Evolutionary conservation across 2,329 filamentous ascomycete species (phyloP).

Genomic region (Ascochyta clinopodiicola): DNA sequence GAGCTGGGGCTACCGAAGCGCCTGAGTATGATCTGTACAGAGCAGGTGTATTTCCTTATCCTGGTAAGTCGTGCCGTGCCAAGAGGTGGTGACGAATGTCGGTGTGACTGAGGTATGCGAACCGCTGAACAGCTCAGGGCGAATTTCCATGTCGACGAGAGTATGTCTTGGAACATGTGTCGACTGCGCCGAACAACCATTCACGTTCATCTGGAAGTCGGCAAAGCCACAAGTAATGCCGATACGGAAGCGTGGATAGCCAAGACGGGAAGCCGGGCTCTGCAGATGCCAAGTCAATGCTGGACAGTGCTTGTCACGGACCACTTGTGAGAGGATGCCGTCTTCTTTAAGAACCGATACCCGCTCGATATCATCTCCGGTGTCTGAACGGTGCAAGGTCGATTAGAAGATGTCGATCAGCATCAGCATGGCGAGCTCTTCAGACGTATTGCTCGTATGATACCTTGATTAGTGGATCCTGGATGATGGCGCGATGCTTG

Average conservation of each 20-base stretch:
- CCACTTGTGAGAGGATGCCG: not conserved
- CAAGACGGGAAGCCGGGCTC: constrained; percentile 2
- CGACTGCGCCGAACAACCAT: constrained; percentile 23
- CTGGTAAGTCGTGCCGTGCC: constrained; percentile 2
- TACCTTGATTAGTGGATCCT: too few species aligned
- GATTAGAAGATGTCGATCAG: too few species aligned
- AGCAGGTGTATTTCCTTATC: not conserved
- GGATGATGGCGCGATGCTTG: too few species aligned
- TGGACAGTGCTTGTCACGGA: not conserved
- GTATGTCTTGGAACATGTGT: constrained; percentile 9
- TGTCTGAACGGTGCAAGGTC: too few species aligned
- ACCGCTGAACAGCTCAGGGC: not conserved
- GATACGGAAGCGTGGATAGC: not conserved
- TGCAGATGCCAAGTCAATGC: not conserved
- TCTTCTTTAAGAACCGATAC: not conserved
- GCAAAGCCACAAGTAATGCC: constrained; percentile 11
- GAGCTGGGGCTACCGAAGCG: not conserved
- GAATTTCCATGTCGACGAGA: not conserved
- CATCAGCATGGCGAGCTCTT: too few species aligned
- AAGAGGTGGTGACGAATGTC: constrained; percentile 6
- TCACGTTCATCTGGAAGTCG: constrained; percentile 15
- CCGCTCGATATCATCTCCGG: too few species aligned
- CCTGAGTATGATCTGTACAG: not conserved
- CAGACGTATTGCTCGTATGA: too few species aligned
- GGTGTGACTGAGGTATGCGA: not conserved